Evolutionary conservation across 2,329 filamentous ascomycete genomes (phyloP).

Genomic region (Venturia carpophila): DNA sequence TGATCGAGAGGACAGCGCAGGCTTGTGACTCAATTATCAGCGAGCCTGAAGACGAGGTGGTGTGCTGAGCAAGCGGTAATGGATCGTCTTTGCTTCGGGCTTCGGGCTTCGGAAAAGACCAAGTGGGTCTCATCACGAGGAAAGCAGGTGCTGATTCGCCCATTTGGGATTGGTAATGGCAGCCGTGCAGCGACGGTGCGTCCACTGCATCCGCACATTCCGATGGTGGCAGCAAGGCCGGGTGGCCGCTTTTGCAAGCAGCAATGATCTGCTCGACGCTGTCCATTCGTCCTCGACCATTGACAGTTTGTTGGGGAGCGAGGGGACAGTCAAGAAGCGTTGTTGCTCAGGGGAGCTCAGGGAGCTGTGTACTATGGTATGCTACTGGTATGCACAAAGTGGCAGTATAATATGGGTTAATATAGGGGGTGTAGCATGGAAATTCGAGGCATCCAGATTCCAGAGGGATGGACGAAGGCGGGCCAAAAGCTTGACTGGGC

Average conservation of each 20-base stretch:
- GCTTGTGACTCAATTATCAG: no score
- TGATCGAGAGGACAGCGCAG: not conserved
- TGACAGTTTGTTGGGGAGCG: no score
- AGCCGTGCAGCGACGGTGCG: not conserved
- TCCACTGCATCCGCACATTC: constrained; percentile 7
- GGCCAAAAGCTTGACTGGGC: no score
- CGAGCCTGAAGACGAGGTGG: not conserved
- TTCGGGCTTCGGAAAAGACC: not conserved
- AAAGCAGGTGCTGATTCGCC: not conserved
- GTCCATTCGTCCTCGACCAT: no score
- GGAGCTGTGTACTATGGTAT: no score
- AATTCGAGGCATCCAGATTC: not conserved
- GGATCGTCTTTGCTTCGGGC: not conserved
- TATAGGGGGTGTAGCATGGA: not conserved
- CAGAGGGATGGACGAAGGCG: no score
- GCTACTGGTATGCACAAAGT: no score
- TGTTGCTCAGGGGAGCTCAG: not conserved
- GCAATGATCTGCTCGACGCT: not conserved
- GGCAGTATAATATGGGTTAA: not conserved
- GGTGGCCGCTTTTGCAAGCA: not conserved
- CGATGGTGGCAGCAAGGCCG: not conserved
- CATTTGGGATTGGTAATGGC: not conserved
- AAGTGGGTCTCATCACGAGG: constrained; percentile 8
- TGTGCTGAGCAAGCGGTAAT: not conserved
- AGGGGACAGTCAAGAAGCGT: not conserved